Percentiles rank a stretch among this genome's conserved stretches.
phyloP scores from a whole-genome alignment of 2,329 filamentous ascomycete genomes.

The Claviceps fusiformis region DNA sequence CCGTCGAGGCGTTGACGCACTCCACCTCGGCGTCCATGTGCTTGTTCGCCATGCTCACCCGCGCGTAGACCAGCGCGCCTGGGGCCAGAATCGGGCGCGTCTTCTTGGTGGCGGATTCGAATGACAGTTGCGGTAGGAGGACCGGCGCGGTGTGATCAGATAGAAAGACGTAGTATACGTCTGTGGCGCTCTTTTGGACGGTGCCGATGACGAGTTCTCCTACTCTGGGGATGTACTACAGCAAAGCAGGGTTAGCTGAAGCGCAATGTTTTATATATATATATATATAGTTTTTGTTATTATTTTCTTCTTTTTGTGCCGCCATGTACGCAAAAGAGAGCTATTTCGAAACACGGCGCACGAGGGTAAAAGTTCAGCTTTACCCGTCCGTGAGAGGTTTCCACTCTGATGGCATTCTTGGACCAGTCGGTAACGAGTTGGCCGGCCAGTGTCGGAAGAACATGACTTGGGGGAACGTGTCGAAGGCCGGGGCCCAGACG shows the following conservation, averaged over 20 bases:
- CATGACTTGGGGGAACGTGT: constrained; percentile 62
- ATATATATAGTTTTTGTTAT: no score
- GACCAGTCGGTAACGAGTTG: constrained; percentile 52
- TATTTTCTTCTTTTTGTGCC: not conserved
- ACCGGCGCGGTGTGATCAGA: constrained; percentile 52
- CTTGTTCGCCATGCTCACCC: constrained; percentile 62
- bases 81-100: constrained; percentile 64
- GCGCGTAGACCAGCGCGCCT: constrained; percentile 78
- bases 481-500: constrained; percentile 75
- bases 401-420: constrained; percentile 70
- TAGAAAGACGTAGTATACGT: constrained; percentile 69
- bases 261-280: no score
- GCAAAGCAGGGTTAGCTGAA: no score
- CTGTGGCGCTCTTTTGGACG: constrained; percentile 59
- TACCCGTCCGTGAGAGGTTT: constrained; percentile 57
- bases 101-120: constrained; percentile 86
- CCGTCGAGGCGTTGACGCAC: constrained; percentile 74
- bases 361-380: constrained; percentile 11
- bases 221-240: constrained; percentile 62
- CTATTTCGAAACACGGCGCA: no score
- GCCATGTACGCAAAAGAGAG: not conserved
- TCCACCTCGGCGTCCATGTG: constrained; percentile 85
- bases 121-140: constrained; percentile 74
- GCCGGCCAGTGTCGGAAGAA: constrained; percentile 55
- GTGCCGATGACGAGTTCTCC: constrained; percentile 84